Percentiles rank a stretch among this genome's conserved stretches.
phyloP scores from a whole-genome alignment of 805 yeast species.

The Lipomyces orientalis region DNA sequence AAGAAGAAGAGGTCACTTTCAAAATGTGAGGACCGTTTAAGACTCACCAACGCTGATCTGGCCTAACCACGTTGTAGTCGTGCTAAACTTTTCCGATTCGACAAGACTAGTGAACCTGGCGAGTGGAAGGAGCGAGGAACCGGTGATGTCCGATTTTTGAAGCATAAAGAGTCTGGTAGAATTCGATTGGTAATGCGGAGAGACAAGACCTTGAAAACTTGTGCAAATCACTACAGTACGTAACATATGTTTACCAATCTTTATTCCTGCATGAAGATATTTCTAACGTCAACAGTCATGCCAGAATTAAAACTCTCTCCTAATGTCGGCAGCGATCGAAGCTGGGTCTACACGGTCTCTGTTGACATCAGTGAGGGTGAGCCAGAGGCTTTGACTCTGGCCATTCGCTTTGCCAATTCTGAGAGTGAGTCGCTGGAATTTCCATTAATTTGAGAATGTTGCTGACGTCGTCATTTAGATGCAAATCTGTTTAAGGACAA shows the following conservation, averaged over 20 bases:
- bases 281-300: slow-evolving; percentile 23
- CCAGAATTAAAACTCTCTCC: slow-evolving; percentile 62
- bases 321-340: slow-evolving; percentile 95
- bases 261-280: not conserved
- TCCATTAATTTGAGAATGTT: not conserved
- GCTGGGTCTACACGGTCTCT: slow-evolving; percentile 96
- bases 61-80: slow-evolving; percentile 49
- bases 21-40: slow-evolving; percentile 58
- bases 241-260: not conserved
- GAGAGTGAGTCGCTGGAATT: slow-evolving; percentile 42
- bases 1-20: slow-evolving; percentile 78
- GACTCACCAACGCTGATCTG: not conserved
- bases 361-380: slow-evolving; percentile 95
- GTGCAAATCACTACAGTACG: slow-evolving; percentile 90
- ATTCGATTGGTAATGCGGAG: slow-evolving; percentile 97
- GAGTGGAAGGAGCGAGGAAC: slow-evolving; percentile 99
- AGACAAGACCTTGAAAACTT: slow-evolving; percentile 96
- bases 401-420: slow-evolving; percentile 77
- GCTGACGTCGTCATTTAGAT: slow-evolving; percentile 52
- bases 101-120: slow-evolving; percentile 60
- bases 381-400: slow-evolving; percentile 95
- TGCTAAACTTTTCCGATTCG: slow-evolving; percentile 92
- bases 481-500: slow-evolving; percentile 95
- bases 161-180: slow-evolving; percentile 82
- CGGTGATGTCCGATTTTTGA: slow-evolving; percentile 94